phyloP scores from a whole-genome alignment of 768 basidiomycete genomes.

The Cytidiella melzeri region DNA sequence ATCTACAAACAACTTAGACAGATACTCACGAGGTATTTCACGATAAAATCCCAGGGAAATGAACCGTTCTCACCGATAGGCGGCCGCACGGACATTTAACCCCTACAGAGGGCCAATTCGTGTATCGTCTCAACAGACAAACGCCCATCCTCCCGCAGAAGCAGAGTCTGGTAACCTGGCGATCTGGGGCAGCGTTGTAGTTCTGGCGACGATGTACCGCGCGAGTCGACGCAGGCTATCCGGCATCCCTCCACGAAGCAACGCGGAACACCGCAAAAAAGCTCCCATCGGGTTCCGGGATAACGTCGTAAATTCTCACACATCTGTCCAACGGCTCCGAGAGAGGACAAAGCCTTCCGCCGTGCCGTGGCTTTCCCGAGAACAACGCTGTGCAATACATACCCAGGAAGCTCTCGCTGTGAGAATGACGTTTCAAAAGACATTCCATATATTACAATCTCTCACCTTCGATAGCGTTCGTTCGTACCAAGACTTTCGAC shows the following conservation, averaged over 20 bases:
- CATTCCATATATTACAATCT: conserved; percentile 1
- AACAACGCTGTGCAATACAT: background rate
- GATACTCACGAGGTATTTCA: no score
- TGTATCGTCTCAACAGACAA: background rate
- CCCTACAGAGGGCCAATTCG: no score
- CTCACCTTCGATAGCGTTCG: background rate
- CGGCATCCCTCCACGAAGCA: background rate
- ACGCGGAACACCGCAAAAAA: background rate
- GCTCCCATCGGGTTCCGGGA: conserved; percentile 6
- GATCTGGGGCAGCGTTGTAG: background rate
- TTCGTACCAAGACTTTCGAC: background rate
- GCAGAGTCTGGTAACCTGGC: background rate
- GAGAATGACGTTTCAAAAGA: background rate
- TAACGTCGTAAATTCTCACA: conserved; percentile 2
- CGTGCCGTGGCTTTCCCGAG: conserved; percentile 1
- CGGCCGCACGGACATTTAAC: no score
- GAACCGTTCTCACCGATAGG: no score
- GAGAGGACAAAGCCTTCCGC: background rate
- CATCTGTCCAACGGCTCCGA: conserved; percentile 3
- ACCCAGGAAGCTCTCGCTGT: conserved; percentile 1
- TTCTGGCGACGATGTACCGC: background rate
- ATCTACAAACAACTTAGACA: no score
- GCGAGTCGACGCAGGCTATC: background rate
- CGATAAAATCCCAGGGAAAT: no score
- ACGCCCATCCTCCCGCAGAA: background rate